phyloP scores from a whole-genome alignment of 2,329 filamentous ascomycete species.

The Alternaria ventricosa region DNA sequence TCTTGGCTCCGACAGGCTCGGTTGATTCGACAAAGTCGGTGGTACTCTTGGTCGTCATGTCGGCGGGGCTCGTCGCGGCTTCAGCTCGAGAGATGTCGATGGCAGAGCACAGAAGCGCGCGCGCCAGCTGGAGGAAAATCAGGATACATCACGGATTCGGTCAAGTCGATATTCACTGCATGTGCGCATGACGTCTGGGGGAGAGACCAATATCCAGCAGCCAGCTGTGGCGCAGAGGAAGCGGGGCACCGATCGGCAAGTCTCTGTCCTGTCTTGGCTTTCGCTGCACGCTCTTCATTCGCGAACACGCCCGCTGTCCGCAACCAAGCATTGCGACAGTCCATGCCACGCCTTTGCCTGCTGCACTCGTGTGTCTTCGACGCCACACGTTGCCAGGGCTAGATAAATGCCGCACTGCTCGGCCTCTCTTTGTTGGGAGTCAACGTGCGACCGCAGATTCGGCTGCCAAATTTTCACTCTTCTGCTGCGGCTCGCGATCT shows the following conservation, averaged over 20 bases:
- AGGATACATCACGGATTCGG: conserved; percentile 3
- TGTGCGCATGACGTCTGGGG: conserved; percentile 41
- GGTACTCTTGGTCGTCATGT: conserved; percentile 25
- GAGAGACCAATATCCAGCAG: conserved; percentile 16
- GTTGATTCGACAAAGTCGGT: conserved; percentile 26
- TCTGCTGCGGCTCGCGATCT: background rate
- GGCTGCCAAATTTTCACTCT: conserved; percentile 1
- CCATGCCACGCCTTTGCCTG: conserved; percentile 10
- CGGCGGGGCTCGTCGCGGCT: conserved; percentile 26
- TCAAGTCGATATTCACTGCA: conserved; percentile 21
- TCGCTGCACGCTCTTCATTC: conserved; percentile 20
- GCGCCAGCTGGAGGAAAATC: conserved; percentile 1
- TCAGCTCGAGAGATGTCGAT: background rate
- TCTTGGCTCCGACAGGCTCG: conserved; percentile 21
- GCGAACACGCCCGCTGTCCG: conserved; percentile 8
- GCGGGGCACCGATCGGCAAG: conserved; percentile 31
- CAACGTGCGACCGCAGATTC: background rate
- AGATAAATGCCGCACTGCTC: background rate
- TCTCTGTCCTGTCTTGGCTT: conserved; percentile 13
- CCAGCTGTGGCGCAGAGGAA: conserved; percentile 37
- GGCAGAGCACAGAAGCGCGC: background rate
- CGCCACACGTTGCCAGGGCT: background rate
- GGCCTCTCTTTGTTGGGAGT: background rate
- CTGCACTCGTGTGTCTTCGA: background rate
- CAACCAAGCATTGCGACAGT: conserved; percentile 18